Percentiles rank a stretch among this genome's conserved stretches.
These are phyloP conservation scores for Clitopilus hobsonii DNA, from an alignment of 768 basidiomycete genomes.

Conservation along the genomic window DNA sequence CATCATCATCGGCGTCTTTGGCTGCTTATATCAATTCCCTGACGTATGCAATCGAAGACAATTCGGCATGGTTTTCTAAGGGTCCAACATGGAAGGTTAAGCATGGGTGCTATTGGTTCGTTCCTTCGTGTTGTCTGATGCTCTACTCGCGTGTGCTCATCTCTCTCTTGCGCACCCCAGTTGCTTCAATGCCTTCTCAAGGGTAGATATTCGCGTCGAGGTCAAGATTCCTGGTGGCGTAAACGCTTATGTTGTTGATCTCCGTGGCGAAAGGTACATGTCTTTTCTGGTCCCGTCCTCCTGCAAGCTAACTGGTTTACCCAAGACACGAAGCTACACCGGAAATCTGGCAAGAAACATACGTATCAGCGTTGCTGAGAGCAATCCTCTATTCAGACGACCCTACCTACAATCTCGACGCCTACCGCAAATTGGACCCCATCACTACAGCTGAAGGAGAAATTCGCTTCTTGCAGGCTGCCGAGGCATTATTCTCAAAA, in stretches of 20 bases:
- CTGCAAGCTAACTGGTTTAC: background rate
- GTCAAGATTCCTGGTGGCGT: slow-evolving; percentile 99
- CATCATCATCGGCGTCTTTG: slow-evolving; percentile 94
- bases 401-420: slow-evolving; percentile 83
- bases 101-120: slow-evolving; percentile 89
- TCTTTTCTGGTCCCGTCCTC: background rate
- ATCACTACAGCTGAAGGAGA: slow-evolving; percentile 89
- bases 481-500: slow-evolving; percentile 84
- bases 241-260: slow-evolving; percentile 87
- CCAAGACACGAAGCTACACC: slow-evolving; percentile 82
- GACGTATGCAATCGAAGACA: slow-evolving; percentile 93
- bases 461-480: slow-evolving; percentile 83
- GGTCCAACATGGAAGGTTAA: slow-evolving; percentile 84
- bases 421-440: slow-evolving; percentile 93
- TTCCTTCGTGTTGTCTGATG: slow-evolving; percentile 6
- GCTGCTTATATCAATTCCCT: slow-evolving; percentile 98
- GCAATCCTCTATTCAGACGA: slow-evolving; percentile 96
- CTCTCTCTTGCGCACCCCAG: too few relatives aligned
- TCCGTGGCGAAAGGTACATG: slow-evolving; percentile 83
- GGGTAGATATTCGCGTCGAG: slow-evolving; percentile 94
- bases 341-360: slow-evolving; percentile 97
- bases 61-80: slow-evolving; percentile 88
- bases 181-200: slow-evolving; percentile 97
- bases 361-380: slow-evolving; percentile 86
- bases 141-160: background rate